Percentiles rank a stretch among this genome's conserved stretches.
Conservation (phyloP, 1,284 basidiomycete species). For the Cutaneotrichosporon sp. region DNA sequence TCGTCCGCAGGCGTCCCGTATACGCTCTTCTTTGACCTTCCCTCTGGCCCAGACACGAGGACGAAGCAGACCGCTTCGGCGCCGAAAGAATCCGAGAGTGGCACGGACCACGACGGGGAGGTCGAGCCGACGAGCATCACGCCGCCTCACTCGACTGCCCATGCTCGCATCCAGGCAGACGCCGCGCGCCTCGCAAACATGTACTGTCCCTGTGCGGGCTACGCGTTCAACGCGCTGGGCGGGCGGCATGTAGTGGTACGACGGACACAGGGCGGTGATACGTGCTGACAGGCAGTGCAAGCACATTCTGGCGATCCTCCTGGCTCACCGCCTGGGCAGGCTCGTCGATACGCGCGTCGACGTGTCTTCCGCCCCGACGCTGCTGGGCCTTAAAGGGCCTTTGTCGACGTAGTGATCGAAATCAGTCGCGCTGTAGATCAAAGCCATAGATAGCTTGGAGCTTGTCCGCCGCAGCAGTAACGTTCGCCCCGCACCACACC, state of each 20-base stretch:
- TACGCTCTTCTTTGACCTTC: constrained; percentile 30
- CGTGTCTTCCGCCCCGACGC: constrained; percentile 22
- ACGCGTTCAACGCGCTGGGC: constrained; percentile 35
- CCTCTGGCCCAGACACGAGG: too few relatives aligned
- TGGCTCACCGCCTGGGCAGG: constrained; percentile 28
- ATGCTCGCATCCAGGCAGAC: not conserved
- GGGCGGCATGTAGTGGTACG: constrained; percentile 33
- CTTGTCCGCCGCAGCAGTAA: too few relatives aligned
- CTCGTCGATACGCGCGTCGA: constrained; percentile 25
- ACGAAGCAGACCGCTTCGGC: not conserved
- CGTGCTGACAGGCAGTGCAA: constrained; percentile 38
- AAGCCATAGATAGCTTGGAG: too few relatives aligned
- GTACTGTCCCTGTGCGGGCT: constrained; percentile 44
- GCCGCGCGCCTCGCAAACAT: constrained; percentile 10
- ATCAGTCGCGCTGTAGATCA: too few relatives aligned
- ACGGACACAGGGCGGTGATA: not conserved
- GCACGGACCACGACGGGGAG: not conserved
- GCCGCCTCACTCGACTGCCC: not conserved
- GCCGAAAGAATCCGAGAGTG: too few relatives aligned
- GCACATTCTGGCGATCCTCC: constrained; percentile 36
- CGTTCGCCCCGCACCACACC: too few relatives aligned
- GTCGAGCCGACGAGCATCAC: too few relatives aligned
- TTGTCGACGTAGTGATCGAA: too few relatives aligned
- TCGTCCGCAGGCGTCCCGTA: constrained; percentile 37
- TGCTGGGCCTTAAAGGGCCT: constrained; percentile 16